Evolutionary conservation across 2,329 filamentous ascomycete species (phyloP), one percentile per base, ranked within the genome.

Genomic region (Diaporthe batatas): DNA sequence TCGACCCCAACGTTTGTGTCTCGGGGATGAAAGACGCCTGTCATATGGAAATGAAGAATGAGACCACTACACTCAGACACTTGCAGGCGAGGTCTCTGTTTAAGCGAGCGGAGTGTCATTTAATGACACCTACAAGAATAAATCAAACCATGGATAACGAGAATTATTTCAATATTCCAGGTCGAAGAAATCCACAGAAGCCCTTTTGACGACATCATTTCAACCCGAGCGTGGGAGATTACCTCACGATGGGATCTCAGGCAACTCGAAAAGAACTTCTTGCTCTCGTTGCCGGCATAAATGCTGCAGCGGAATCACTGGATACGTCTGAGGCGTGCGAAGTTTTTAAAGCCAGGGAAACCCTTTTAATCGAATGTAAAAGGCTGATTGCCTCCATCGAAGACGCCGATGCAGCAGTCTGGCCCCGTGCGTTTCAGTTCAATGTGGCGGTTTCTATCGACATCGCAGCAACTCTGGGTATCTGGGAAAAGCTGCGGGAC

Each of bases 391-490:
- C 55, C 6, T 11, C 55, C 10, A 25, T 70, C 36, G 55, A 70
- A 16, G 68, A 70, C 4, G 55, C 68, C 29, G 32, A 70, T 16
- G 55, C 55, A 7, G 55, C 59, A 39, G 68, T 70, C 32, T 70
- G 68, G 68, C 68, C 68, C n/a, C 68, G 68, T 18, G 68, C 68
- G 8, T 70, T 62, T 23, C 68, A 70, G 14, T n/a, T 70, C 44
- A 70, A 70, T 25, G 55, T 70, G 23, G 55, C 54, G 6, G 36
- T 70, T 6, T 53, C 68, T 0, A 32, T 70, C 25, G 68, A 70
- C 23, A 29, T 70, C 23, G 68, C 68, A 6, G 55, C 34, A 23
- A 62, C 34, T n/a, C 55, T 70, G 6, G 68, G 68, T 1, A n/a
- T 70, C 10, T 70, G 68, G 68, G 44, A 62, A 3, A 53, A 44